phyloP scores from a whole-genome alignment of 179 eudicot species.

The Beta macrorhiza region DNA sequence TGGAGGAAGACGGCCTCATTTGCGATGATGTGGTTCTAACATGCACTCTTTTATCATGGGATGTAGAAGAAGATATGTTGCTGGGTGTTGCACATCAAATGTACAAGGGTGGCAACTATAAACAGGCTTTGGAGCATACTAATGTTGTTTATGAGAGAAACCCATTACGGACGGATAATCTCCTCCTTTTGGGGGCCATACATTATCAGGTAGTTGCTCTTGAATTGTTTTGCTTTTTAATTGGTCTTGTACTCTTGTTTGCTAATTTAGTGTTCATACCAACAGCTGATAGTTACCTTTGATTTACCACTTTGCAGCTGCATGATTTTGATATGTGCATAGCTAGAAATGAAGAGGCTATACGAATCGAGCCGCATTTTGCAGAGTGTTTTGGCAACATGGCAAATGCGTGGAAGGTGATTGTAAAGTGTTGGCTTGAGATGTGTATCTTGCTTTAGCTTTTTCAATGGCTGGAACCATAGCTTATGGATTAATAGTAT shows the following conservation, averaged over 20 bases:
- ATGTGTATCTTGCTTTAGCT: background rate
- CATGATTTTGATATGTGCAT: conserved; percentile 90
- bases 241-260: conserved; percentile 3
- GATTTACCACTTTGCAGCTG: conserved; percentile 45
- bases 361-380: conserved; percentile 76
- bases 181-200: conserved; percentile 82
- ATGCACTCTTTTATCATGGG: background rate
- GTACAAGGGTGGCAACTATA: conserved; percentile 81
- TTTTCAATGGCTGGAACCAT: background rate
- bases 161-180: conserved; percentile 84
- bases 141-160: conserved; percentile 76
- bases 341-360: conserved; percentile 89
- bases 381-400: conserved; percentile 97
- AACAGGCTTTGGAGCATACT: conserved; percentile 83
- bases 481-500: background rate
- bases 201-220: conserved; percentile 69
- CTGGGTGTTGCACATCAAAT: conserved; percentile 78
- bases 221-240: background rate
- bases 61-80: conserved; percentile 63
- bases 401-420: conserved; percentile 99
- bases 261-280: background rate
- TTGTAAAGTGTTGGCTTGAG: background rate
- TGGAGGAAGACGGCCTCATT: background rate
- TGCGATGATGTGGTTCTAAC: conserved; percentile 5
- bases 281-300: conserved; percentile 1